phyloP scores from a whole-genome alignment of 345 rosid genomes.

The Lepidium sativum region DNA sequence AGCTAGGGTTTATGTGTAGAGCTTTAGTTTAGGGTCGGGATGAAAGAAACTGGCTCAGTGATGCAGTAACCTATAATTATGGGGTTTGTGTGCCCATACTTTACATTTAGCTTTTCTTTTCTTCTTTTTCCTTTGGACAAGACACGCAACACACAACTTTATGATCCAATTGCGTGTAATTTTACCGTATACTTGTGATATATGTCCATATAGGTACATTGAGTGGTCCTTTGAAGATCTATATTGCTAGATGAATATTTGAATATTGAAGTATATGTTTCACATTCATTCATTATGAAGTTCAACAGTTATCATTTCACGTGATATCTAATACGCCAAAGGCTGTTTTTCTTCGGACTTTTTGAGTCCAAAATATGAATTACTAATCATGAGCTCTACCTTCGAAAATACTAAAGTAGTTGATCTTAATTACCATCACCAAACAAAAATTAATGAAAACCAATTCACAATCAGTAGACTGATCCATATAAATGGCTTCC shows the following conservation, averaged over 20 bases:
- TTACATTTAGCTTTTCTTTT: conserved; percentile 20
- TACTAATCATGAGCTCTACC: not conserved
- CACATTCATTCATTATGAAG: not conserved
- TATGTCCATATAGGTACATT: not conserved
- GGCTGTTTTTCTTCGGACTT: not conserved
- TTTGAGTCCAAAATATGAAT: not conserved
- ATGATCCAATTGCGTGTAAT: not conserved
- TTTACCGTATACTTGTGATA: not conserved
- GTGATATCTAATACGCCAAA: not conserved
- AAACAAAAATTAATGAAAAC: no score
- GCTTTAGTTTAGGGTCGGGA: conserved; percentile 29
- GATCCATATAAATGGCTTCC: no score
- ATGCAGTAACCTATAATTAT: conserved; percentile 26
- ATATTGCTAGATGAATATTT: not conserved
- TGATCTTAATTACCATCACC: not conserved
- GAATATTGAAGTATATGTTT: not conserved
- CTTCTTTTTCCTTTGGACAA: conserved; percentile 14
- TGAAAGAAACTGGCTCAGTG: conserved; percentile 28
- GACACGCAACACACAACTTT: conserved; percentile 11
- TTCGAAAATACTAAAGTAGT: not conserved
- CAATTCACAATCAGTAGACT: no score
- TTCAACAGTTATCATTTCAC: not conserved
- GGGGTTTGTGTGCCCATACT: conserved; percentile 24
- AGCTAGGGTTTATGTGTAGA: conserved; percentile 26
- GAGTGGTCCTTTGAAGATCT: conserved; percentile 4